A percentile compares a stretch with the other conserved stretches of the same genome.
Evolutionary conservation across 805 yeast genomes (phyloP).

Genomic region (Yamadazyma philogaea): DNA sequence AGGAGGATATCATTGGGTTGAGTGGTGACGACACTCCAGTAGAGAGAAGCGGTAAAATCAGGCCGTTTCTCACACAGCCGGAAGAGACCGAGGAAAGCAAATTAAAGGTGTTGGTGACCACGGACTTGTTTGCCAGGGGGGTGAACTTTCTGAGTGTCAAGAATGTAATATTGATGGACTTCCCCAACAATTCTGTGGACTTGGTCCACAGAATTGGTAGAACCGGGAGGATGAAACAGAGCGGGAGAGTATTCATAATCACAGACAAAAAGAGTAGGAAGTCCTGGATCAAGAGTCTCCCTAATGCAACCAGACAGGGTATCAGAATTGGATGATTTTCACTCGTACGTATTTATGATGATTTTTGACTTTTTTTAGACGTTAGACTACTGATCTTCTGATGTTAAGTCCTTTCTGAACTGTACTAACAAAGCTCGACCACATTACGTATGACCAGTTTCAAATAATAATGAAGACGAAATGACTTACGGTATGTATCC

Average conservation of each 20-base stretch:
- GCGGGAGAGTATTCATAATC: slow-evolving; percentile 83
- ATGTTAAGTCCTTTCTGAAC: slow-evolving; percentile 14
- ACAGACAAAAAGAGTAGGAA: slow-evolving; percentile 65
- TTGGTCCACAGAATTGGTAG: slow-evolving; percentile 90
- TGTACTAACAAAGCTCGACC: slow-evolving; percentile 8
- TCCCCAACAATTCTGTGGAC: slow-evolving; percentile 83
- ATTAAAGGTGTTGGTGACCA: slow-evolving; percentile 69
- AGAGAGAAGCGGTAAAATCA: slow-evolving; percentile 56
- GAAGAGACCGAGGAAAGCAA: slow-evolving; percentile 17
- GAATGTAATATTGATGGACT: slow-evolving; percentile 79
- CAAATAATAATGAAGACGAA: not conserved
- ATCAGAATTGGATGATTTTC: slow-evolving; percentile 14
- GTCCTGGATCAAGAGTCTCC: slow-evolving; percentile 80
- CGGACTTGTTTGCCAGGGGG: slow-evolving; percentile 89
- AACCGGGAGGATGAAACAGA: slow-evolving; percentile 87
- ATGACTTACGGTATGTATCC: slow-evolving; percentile 10
- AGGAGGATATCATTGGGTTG: slow-evolving; percentile 55
- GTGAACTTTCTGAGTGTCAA: slow-evolving; percentile 78
- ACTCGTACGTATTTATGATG: slow-evolving; percentile 13
- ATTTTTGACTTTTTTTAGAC: slow-evolving; percentile 12
- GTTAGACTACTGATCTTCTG: slow-evolving; percentile 17
- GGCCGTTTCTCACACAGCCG: slow-evolving; percentile 65
- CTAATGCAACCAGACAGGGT: slow-evolving; percentile 48
- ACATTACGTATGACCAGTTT: not conserved
- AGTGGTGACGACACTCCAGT: slow-evolving; percentile 63